Conservation (phyloP, 495 filamentous ascomycete genomes). For the Bathelium albidoporum region DNA sequence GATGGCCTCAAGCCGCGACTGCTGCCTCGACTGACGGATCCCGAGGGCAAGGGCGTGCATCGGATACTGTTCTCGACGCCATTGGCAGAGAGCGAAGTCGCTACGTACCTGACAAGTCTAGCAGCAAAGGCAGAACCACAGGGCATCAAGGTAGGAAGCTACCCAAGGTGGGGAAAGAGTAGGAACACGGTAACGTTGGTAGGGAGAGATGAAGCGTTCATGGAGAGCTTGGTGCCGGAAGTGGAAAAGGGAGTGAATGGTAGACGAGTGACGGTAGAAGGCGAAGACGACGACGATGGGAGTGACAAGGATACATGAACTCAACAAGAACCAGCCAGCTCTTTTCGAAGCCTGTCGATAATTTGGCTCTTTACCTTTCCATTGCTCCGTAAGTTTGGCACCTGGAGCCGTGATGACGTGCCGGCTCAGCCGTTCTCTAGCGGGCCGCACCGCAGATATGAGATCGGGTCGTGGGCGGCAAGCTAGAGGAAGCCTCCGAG, state of each 20-base stretch:
- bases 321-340: not conserved
- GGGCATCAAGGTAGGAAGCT: constrained; percentile 92
- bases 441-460: constrained; percentile 2
- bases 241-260: constrained; percentile 55
- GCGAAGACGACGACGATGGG: constrained; percentile 50
- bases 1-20: constrained; percentile 62
- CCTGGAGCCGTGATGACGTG: not conserved
- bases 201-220: constrained; percentile 53
- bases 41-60: constrained; percentile 66
- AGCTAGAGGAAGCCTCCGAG: not conserved
- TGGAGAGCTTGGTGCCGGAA: constrained; percentile 50
- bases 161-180: constrained; percentile 83
- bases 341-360: not conserved
- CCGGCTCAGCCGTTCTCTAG: not conserved
- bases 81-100: constrained; percentile 72
- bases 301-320: constrained; percentile 19
- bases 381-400: not conserved
- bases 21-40: constrained; percentile 58
- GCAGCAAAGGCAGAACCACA: constrained; percentile 56
- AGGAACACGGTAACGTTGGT: constrained; percentile 88
- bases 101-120: constrained; percentile 69
- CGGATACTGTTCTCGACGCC: constrained; percentile 79
- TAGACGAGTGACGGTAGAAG: constrained; percentile 43
- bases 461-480: not conserved
- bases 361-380: not conserved